Percentiles rank a stretch among this genome's conserved stretches.
Conservation (phyloP, 2,329 filamentous ascomycete species). For the Aureobasidium sp. region DNA sequence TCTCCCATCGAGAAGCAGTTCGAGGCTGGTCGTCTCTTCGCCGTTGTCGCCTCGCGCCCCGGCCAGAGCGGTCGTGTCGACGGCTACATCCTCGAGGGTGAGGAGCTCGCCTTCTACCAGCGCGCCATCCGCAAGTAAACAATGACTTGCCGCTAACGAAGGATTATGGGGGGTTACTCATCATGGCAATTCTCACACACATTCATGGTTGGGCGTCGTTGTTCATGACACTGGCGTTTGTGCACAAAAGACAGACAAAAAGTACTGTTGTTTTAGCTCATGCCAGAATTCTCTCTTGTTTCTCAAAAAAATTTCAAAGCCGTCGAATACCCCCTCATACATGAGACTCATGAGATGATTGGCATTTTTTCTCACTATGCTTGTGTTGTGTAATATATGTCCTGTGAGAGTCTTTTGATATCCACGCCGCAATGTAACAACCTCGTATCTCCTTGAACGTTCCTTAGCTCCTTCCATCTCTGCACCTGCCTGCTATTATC, state of each 20-base stretch:
- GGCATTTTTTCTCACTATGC: not conserved
- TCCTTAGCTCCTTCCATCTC: no score
- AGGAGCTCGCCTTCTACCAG: constrained; percentile 99
- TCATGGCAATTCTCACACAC: not conserved
- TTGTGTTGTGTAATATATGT: not conserved
- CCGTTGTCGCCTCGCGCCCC: constrained; percentile 84
- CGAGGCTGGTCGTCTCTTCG: constrained; percentile 96
- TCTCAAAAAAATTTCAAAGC: constrained; percentile 8
- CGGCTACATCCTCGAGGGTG: constrained; percentile 97
- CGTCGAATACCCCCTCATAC: constrained; percentile 5
- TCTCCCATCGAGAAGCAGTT: constrained; percentile 92
- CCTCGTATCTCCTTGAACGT: no score
- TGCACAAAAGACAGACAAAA: constrained; percentile 5
- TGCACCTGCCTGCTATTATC: not conserved
- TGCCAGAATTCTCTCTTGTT: constrained; percentile 5
- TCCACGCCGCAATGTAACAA: no score
- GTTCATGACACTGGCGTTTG: constrained; percentile 10
- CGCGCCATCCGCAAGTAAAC: constrained; percentile 96
- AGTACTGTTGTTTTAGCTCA: constrained; percentile 7
- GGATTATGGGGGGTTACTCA: constrained; percentile 4
- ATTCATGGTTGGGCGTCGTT: constrained; percentile 11
- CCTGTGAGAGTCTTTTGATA: no score
- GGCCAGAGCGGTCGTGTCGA: constrained; percentile 96
- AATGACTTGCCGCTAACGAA: constrained; percentile 3
- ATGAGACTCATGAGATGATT: constrained; percentile 1